Evolutionary conservation across 2,329 filamentous ascomycete genomes (phyloP), one percentile per base, ranked within the genome.

Genomic region (Trichoderma lentiforme): DNA sequence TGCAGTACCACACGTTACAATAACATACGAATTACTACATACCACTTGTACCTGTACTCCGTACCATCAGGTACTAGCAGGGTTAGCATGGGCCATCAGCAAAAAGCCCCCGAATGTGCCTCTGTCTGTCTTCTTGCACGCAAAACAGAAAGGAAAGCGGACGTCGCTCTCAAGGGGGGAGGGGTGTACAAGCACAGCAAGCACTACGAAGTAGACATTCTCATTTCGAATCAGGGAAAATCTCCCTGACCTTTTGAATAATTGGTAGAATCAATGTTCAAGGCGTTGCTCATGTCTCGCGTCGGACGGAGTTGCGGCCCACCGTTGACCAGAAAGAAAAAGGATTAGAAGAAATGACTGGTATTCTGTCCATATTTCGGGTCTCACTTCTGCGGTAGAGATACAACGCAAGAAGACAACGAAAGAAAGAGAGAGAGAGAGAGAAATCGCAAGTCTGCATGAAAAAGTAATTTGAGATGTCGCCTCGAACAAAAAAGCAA

Each of bases 61-160:
- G 36, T 70, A 24, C 67, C 58, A 39, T 56, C 56, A 34, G 30
- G 36, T 39, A 47, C 71, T 72, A 72, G 71, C 71, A 72, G 71
- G 71, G 71, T 64, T 39, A 72, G 65, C 65, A 63, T 70, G 56
- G 71, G 34, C 71, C 71, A 72, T 51, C 36, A 57, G 69, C 66
- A 72, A 72, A 72, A 72, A 72, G 65, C 66, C 71, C 66, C 65
- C 71, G 70, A 72, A 56, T 62, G 53, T 39, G 39, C 39, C 32
- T 63, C 18, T 67, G 58, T 39, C 43, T 66, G 64, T 39, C 43
- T 60, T 66, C 24, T 65, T 28, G 70, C 51, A 58, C 28, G 62
- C 43, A 66, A 66, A 63, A 28, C 62, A 53, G 70, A 66, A 34
- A 21, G 18, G 62, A 65, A 47, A 24, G 53, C 53, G 58, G 67